Evolutionary conservation across 225 moss, liverwort and hornwort genomes (phyloP), one percentile per base, ranked within the genome.

Genomic region (Rhytidiadelphus loreus): DNA sequence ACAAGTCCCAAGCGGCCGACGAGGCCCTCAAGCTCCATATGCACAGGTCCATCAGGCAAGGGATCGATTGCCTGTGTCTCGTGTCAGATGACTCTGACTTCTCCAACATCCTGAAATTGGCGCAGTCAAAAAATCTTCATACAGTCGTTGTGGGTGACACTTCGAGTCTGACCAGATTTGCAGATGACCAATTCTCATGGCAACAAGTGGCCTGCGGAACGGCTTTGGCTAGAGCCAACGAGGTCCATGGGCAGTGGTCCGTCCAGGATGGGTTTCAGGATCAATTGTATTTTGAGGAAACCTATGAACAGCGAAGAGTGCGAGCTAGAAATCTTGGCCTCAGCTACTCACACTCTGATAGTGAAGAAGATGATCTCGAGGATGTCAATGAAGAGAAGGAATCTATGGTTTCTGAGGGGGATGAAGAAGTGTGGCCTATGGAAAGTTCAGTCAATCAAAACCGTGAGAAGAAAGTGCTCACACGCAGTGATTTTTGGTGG

Each of bases 1-100:
- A 95, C 86, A 95, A 94, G 86, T 92, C 96, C 30, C 95, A 96
- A 89, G 96, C 96, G 41, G 96, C 96, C 6, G 94, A 96, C 74
- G 93, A 93, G 82, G 95, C 96, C 48, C 95, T 96, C 35, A 95
- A 94, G 90, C 90, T 90, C 29, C 95, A 95, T 56, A 95, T 96
- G 90, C 85, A 92, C 62, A 82, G 88, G 68, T 94, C 92, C 39
- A 94, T 96, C 82, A 83, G 93, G n/a, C 73, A 89, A 52, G 94
- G 95, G 62, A 79, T 95, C 53, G 86, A 95, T 32, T 96, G 96
- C 88, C 91, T 96, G 43, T 95, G 94, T 64, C 88, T 96, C 16
- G 95, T 96, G 13, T 96, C 95, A 2, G 96, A 95, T 50, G 94
- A 95, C 85, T 93, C 93, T 7, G 96, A 92, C 78, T 96, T 96